phyloP scores from a whole-genome alignment of 495 filamentous ascomycete genomes.

The Penicillium chermesinum region DNA sequence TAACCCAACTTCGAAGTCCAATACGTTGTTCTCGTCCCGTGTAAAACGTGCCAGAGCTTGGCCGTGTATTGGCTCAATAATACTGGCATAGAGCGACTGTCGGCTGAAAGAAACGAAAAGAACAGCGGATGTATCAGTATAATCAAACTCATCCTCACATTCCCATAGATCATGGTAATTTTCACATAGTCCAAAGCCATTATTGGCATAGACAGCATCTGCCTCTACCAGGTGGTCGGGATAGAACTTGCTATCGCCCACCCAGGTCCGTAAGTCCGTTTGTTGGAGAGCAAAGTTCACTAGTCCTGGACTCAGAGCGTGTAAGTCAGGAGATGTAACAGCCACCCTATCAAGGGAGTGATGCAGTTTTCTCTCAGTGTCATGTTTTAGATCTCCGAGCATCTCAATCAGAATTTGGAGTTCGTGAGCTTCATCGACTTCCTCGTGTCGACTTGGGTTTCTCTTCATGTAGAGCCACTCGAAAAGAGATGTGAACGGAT shows the following conservation, averaged over 20 bases:
- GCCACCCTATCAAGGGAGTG: conserved; percentile 13
- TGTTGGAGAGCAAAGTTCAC: conserved; percentile 10
- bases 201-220: conserved; percentile 12
- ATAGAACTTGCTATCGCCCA: conserved; percentile 9
- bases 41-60: conserved; percentile 1
- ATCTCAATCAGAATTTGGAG: conserved; percentile 11
- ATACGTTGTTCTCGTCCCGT: neutral
- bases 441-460: too few relatives aligned
- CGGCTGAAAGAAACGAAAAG: conserved; percentile 8
- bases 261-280: conserved; percentile 7
- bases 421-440: too few relatives aligned
- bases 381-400: conserved; percentile 7
- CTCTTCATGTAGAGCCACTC: too few relatives aligned
- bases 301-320: conserved; percentile 3
- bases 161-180: conserved; percentile 9
- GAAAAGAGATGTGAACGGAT: too few relatives aligned
- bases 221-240: conserved; percentile 3
- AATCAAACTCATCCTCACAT: conserved; percentile 7
- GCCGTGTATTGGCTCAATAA: conserved; percentile 1
- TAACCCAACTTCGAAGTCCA: conserved; percentile 9
- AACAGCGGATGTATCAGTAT: neutral
- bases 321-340: conserved; percentile 9
- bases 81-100: conserved; percentile 10
- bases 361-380: conserved; percentile 7
- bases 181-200: conserved; percentile 7